Evolutionary conservation across 352 stramenopile species (phyloP).

Genomic region (Phytophthora brassicae): DNA sequence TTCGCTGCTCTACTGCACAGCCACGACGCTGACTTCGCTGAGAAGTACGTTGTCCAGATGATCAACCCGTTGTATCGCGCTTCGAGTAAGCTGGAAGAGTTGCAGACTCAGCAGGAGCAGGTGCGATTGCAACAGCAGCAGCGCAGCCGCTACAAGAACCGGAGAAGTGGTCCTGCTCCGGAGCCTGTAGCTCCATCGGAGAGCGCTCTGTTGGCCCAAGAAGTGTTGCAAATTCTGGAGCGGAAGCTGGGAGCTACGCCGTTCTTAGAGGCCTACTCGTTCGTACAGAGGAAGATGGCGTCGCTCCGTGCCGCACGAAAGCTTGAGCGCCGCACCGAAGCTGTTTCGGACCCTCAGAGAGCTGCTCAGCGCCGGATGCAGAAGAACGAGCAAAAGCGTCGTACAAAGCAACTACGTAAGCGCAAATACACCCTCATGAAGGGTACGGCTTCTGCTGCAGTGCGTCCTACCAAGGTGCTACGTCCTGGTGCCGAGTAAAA

Average conservation of each 20-base stretch:
- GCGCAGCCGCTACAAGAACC: slow-evolving; percentile 33
- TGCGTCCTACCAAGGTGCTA: slow-evolving; percentile 54
- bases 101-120: slow-evolving; percentile 41
- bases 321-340: slow-evolving; percentile 76
- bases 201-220: slow-evolving; percentile 68
- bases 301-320: slow-evolving; percentile 72
- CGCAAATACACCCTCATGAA: slow-evolving; percentile 88
- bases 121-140: slow-evolving; percentile 29
- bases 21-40: slow-evolving; percentile 48
- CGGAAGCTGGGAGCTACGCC: slow-evolving; percentile 62
- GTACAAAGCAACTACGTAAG: slow-evolving; percentile 85
- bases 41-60: slow-evolving; percentile 74
- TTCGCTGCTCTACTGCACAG: slow-evolving; percentile 78
- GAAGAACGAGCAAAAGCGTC: slow-evolving; percentile 86
- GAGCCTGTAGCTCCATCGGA: slow-evolving; percentile 38
- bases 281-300: slow-evolving; percentile 82
- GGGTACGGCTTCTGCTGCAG: slow-evolving; percentile 64
- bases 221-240: slow-evolving; percentile 88
- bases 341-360: slow-evolving; percentile 72
- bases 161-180: slow-evolving; percentile 17
- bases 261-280: slow-evolving; percentile 84
- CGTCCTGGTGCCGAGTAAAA: slow-evolving; percentile 64
- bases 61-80: slow-evolving; percentile 84
- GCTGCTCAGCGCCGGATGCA: slow-evolving; percentile 80
- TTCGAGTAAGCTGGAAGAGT: slow-evolving; percentile 54